Evolutionary conservation across 352 stramenopile species (phyloP), one percentile per base, ranked within the genome.

Genomic region (Phytophthora hibernalis): DNA sequence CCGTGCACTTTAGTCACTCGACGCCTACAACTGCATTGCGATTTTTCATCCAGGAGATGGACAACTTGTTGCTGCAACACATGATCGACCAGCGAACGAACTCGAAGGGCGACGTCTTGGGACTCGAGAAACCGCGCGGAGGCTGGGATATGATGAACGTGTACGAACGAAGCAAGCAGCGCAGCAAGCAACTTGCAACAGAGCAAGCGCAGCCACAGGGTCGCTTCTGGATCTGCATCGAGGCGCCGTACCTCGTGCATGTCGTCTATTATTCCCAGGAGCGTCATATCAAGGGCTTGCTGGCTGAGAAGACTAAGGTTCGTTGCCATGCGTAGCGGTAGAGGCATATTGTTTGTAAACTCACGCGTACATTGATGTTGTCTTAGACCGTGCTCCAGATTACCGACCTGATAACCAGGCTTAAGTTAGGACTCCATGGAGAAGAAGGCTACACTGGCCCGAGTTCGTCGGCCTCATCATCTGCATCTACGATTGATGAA

Each of bases 221-320:
- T 0, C 74, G 80, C 6, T 94, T 90, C 54, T 92, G 84, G 84
- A 91, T 94, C 61, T 88, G 70, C 37, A 77, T 94, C 28, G 70
- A 85, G 38, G 79, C 82, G 3, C 75, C 86, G 7, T 92, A 89
- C 43, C 68, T 88, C 10, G 65, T 94, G n/a, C 72, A 92, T 48
- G 68, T 92, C 26, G 82, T 91, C 8, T 94, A 92, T 54, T 90
- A 90, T 70, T 89, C 82, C 15, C 83, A 90, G 24, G 70, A 91
- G 61, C 79, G 80, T 5, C 80, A 90, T 33, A 76, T 90, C 26
- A 92, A 85, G 30, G 54, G 35, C 33, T 55, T 92, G 18, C 77
- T 91, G 66, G 65, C 61, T 1, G 86, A 94, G 50, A 92, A 92
- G 33, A 94, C 86, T 9, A 78, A 90, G 80, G 85, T 89, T 52